phyloP scores from a whole-genome alignment of 345 rosid species.

The Eucalyptus grandis region DNA sequence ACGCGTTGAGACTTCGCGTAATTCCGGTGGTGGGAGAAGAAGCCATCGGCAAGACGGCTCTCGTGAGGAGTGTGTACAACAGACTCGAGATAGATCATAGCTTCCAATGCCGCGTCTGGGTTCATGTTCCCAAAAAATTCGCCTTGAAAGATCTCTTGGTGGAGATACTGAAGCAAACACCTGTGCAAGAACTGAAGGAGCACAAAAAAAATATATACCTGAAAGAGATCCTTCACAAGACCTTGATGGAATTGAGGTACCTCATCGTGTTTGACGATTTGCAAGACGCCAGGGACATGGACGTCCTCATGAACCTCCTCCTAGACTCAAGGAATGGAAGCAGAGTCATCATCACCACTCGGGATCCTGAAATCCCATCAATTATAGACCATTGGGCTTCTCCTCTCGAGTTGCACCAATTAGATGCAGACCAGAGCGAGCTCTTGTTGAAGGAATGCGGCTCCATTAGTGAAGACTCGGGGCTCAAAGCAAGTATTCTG shows the following conservation, averaged over 20 bases:
- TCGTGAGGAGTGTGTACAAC: background rate
- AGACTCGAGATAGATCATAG: background rate
- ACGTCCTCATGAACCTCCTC: background rate
- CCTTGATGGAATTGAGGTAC: background rate
- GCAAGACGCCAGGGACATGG: fast-evolving
- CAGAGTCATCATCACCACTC: background rate
- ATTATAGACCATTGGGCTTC: background rate
- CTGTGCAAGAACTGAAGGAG: background rate
- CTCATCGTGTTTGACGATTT: background rate
- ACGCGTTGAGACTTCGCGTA: background rate
- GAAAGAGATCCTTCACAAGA: background rate
- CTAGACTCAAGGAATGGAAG: background rate
- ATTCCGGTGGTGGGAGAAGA: conserved; percentile 4
- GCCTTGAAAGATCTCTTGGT: background rate
- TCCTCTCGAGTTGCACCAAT: background rate
- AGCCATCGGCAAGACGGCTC: conserved; percentile 20
- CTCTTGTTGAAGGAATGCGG: background rate
- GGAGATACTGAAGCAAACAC: background rate
- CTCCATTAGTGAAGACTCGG: background rate
- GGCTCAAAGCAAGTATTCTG: background rate
- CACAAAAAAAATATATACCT: fast-evolving
- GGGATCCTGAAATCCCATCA: background rate
- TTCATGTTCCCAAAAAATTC: background rate
- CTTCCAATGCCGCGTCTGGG: background rate
- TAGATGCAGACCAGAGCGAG: background rate